Evolutionary conservation across 331 rosid species (phyloP).

Genomic region (Malus hybrid): DNA sequence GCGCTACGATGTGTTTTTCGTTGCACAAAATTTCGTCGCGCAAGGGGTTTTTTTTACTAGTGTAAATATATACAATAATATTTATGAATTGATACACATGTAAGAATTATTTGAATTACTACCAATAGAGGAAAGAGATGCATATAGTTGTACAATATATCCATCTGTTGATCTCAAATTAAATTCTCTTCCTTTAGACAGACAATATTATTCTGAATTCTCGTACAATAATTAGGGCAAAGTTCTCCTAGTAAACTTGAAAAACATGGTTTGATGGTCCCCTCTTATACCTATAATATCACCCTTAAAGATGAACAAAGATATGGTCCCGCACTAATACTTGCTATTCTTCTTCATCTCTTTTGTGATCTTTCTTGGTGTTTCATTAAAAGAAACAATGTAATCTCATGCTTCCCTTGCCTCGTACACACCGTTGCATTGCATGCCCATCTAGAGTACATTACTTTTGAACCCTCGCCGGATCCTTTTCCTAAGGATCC

Average conservation of each 20-base stretch:
- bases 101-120: too few relatives aligned
- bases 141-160: too few relatives aligned
- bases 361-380: slow-evolving; percentile 18
- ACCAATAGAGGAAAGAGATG: too few relatives aligned
- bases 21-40: too few relatives aligned
- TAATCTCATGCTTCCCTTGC: slow-evolving; percentile 16
- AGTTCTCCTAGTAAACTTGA: too few relatives aligned
- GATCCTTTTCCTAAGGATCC: too few relatives aligned
- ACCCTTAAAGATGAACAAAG: neutral
- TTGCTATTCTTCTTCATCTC: neutral
- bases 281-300: neutral
- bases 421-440: neutral
- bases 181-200: too few relatives aligned
- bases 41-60: too few relatives aligned
- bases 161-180: too few relatives aligned
- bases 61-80: too few relatives aligned
- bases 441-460: slow-evolving; percentile 9
- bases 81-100: too few relatives aligned
- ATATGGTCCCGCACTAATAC: neutral
- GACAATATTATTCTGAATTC: neutral
- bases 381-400: slow-evolving; percentile 45
- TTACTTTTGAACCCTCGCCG: neutral
- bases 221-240: neutral
- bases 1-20: too few relatives aligned
- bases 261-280: neutral